Evolutionary conservation across 1,284 basidiomycete genomes (phyloP).

Genomic region (Stygiomarasmius scandens): DNA sequence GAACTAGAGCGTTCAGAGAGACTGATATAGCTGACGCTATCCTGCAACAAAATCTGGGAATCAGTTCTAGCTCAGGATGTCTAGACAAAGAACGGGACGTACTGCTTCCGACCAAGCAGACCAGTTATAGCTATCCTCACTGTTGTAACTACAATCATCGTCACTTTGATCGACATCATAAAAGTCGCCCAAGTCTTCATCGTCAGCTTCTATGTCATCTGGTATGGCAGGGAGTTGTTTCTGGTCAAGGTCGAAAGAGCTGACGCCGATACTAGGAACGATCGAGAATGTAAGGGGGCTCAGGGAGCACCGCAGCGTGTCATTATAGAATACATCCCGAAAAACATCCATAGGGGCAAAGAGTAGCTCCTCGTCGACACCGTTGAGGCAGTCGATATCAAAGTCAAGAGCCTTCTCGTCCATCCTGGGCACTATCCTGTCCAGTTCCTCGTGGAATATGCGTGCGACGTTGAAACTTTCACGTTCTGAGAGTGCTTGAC

Average conservation of each 20-base stretch:
- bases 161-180: too few species aligned
- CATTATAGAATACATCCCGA: background rate
- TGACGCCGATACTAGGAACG: background rate
- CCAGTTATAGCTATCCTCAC: background rate
- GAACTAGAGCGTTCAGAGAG: background rate
- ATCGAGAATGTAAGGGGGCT: background rate
- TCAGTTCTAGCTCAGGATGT: background rate
- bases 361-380: slow-evolving; percentile 2
- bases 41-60: background rate
- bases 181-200: background rate
- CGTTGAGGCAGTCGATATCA: slow-evolving; percentile 2
- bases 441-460: slow-evolving; percentile 6
- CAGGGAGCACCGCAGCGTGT: background rate
- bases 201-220: background rate
- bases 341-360: slow-evolving; percentile 4
- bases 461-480: background rate
- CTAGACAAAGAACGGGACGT: background rate
- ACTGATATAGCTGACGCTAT: background rate
- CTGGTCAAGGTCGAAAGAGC: background rate
- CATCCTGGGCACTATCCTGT: background rate
- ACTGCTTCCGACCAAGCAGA: background rate
- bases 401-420: background rate
- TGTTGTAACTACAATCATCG: too few species aligned
- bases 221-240: background rate
- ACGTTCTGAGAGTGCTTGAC: slow-evolving; percentile 7